These are phyloP conservation scores for Lachnellula arida DNA, from an alignment of 2,329 filamentous ascomycete species.

Conservation along the genomic window DNA sequence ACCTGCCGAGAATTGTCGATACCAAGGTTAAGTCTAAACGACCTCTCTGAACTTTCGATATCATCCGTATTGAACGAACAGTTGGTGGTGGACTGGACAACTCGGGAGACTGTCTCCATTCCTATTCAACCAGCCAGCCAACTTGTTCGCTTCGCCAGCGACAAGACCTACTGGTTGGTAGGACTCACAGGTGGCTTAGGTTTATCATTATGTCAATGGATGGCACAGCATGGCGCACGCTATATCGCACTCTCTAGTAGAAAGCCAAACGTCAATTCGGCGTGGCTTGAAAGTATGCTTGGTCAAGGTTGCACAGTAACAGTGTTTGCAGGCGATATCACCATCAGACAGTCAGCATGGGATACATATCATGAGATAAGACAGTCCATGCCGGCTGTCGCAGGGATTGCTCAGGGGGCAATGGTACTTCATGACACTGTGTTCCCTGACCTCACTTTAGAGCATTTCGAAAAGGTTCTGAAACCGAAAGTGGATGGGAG, in stretches of 20 bases:
- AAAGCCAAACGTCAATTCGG: slow-evolving; percentile 31
- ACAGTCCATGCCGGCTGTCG: no score
- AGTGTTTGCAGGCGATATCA: slow-evolving; percentile 23
- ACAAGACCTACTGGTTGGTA: slow-evolving; percentile 31
- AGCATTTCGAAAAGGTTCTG: slow-evolving; percentile 24
- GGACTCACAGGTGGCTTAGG: slow-evolving; percentile 30
- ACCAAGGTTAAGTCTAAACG: no score
- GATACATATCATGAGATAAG: not conserved
- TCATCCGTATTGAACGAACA: no score
- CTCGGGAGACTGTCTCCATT: not conserved
- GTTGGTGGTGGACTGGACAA: slow-evolving; percentile 1
- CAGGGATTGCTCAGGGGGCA: slow-evolving; percentile 35
- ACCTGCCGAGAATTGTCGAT: no score
- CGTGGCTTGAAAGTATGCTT: slow-evolving; percentile 19
- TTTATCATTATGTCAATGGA: slow-evolving; percentile 36
- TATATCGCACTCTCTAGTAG: slow-evolving; percentile 38
- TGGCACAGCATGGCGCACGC: slow-evolving; percentile 35
- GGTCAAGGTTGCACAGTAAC: not conserved
- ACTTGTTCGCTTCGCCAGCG: slow-evolving; percentile 3
- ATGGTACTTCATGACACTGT: slow-evolving; percentile 39
- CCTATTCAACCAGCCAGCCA: not conserved
- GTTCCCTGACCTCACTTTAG: slow-evolving; percentile 30
- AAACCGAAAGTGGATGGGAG: slow-evolving; percentile 35
- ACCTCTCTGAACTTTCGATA: no score
- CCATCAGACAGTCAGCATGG: slow-evolving; percentile 20